A percentile compares a stretch with the other conserved stretches of the same genome.
These are phyloP conservation scores for Botrytis tulipae DNA, from an alignment of 2,329 filamentous ascomycete genomes.

Conservation along the genomic window DNA sequence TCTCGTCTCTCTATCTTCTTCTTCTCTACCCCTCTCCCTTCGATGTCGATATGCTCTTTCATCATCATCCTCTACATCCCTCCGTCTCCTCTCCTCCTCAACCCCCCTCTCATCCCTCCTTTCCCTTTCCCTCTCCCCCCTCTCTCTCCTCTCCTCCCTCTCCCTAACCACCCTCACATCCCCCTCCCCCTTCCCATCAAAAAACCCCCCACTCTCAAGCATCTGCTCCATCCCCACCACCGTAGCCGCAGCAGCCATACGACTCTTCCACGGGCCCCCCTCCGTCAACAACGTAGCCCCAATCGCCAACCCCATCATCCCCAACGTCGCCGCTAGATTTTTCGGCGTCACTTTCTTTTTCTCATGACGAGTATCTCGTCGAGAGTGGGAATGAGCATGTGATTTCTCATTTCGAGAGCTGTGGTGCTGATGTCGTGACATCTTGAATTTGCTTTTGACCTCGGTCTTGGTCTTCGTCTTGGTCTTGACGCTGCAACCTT, in stretches of 20 bases:
- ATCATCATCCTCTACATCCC: not conserved
- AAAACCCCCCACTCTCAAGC: slow-evolving; percentile 59
- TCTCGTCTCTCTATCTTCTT: not conserved
- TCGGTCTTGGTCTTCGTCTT: not conserved
- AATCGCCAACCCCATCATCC: slow-evolving; percentile 14
- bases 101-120: slow-evolving; percentile 55
- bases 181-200: slow-evolving; percentile 55
- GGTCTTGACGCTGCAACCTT: not conserved
- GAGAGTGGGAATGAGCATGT: not conserved
- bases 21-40: not conserved
- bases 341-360: slow-evolving; percentile 5
- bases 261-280: slow-evolving; percentile 6
- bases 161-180: slow-evolving; percentile 50
- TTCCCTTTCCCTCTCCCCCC: slow-evolving; percentile 36
- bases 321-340: not conserved
- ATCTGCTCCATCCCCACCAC: slow-evolving; percentile 13
- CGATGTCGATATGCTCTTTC: slow-evolving; percentile 2
- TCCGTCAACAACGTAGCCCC: slow-evolving; percentile 7
- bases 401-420: not conserved
- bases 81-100: slow-evolving; percentile 52
- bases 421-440: slow-evolving; percentile 1
- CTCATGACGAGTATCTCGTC: not conserved
- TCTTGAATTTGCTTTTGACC: not conserved
- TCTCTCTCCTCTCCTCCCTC: too few relatives aligned
- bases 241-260: slow-evolving; percentile 11